Evolutionary conservation across 176 grass and related monocot species (phyloP), one percentile per base, ranked within the genome.

Genomic region (Tillandsia fasciculata): DNA sequence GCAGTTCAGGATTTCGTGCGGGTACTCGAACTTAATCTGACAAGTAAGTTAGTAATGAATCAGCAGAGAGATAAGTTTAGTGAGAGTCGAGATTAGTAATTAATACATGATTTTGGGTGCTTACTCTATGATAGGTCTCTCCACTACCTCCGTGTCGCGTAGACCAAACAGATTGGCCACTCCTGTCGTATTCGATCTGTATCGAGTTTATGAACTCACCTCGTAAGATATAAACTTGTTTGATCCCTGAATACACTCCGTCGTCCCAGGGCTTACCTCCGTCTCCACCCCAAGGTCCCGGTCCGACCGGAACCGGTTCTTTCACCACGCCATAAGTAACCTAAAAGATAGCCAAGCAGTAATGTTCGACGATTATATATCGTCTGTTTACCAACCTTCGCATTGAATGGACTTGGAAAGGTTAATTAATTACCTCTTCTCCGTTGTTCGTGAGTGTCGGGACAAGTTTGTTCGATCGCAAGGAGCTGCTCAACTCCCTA

Each of bases 151-250:
- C 94, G 59, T 99, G 89, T 56, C 79, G 87, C 23, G 87, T 66
- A 50, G 94, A 99, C 89, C 89, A 99, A 54, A 99, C 63, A 67
- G 87, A 88, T 53, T 99, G 87, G 3, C 89, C 87, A 15, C 89
- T 85, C 51, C 84, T 70, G 77, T 99, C 94, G 20, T 99, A 99
- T 87, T 97, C 89, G 49, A 99, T 90, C 65, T 93, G 94, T 63
- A 99, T 78, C 13, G 89, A 93, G 12, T 86, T 81, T 12, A 99
- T 84, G 74, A 83, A 76, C 47, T 90, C 78, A 33, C 49, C 68
- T 28, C 87, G 85, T 70, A 51, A 90, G 56, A 99, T 80, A 73
- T 87, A 88, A 24, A 93, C 79, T 12, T 99, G 94, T 50, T 93
- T 99, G 29, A 93, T 76, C 11, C 89, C 87, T 1, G 89, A 86